phyloP scores from a whole-genome alignment of 2,329 filamentous ascomycete genomes.

The Apiospora pterosperma region DNA sequence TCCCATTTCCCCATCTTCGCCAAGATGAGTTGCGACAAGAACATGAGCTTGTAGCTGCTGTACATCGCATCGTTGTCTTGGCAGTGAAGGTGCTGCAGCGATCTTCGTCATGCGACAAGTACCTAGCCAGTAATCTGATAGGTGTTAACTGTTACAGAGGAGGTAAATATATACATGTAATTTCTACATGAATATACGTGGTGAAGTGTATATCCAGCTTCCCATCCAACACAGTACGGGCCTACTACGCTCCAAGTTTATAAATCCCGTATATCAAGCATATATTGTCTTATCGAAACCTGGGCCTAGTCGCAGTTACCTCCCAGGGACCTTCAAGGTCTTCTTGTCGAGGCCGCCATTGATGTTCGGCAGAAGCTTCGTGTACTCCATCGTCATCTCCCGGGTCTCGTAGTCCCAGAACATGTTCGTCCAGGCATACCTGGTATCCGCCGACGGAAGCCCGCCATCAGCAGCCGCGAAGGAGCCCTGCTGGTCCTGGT shows the following conservation, averaged over 20 bases:
- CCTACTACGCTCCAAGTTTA: background rate
- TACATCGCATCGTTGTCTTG: background rate
- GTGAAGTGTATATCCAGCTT: background rate
- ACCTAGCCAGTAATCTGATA: no score
- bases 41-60: background rate
- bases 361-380: conserved; percentile 16
- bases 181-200: background rate
- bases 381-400: conserved; percentile 20
- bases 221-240: no score
- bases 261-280: background rate
- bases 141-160: background rate
- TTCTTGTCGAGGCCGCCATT: conserved; percentile 17
- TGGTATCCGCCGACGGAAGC: conserved; percentile 8
- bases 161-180: background rate
- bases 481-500: background rate
- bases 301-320: background rate
- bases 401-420: conserved; percentile 22
- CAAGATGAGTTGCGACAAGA: no score
- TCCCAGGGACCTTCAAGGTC: background rate
- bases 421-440: conserved; percentile 23
- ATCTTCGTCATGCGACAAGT: background rate
- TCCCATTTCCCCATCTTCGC: no score
- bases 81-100: background rate
- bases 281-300: background rate
- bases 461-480: background rate